Conservation (phyloP, 495 filamentous ascomycete species). For the Neurospora africana region DNA sequence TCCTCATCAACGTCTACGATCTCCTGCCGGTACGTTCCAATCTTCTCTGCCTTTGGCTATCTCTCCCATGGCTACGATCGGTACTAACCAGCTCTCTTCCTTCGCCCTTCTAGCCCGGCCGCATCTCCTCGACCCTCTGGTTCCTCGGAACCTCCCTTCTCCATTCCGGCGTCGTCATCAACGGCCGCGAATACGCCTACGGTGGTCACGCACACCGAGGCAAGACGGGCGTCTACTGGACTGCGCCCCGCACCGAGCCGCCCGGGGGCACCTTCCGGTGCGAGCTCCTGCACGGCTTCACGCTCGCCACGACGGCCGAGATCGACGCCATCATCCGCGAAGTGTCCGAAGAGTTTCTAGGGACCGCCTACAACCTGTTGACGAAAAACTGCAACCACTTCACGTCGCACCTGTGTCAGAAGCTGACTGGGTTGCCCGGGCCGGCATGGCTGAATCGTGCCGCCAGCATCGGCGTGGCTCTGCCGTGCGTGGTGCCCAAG, state of each 20-base stretch:
- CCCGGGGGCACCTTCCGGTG: constrained; percentile 62
- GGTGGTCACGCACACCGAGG: constrained; percentile 63
- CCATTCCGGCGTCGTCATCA: constrained; percentile 71
- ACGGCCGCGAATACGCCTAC: constrained; percentile 67
- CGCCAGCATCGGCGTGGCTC: constrained; percentile 59
- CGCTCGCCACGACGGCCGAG: constrained; percentile 48
- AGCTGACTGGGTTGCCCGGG: constrained; percentile 51
- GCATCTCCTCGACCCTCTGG: constrained; percentile 60
- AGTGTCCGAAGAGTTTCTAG: constrained; percentile 55
- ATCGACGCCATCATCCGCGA: constrained; percentile 56
- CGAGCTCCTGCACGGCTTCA: constrained; percentile 64
- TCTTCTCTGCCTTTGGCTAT: neutral
- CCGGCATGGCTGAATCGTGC: constrained; percentile 71
- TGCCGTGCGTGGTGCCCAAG: constrained; percentile 68
- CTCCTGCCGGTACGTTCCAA: constrained; percentile 50
- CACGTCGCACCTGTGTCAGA: constrained; percentile 55
- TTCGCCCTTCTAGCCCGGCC: constrained; percentile 44
- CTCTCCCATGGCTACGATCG: neutral
- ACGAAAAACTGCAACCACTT: constrained; percentile 80
- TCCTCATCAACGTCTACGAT: constrained; percentile 74
- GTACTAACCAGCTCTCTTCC: neutral
- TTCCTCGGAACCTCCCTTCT: constrained; percentile 58
- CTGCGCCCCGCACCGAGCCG: constrained; percentile 52
- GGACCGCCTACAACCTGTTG: constrained; percentile 63
- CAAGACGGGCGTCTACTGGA: constrained; percentile 70